A percentile compares a stretch with the other conserved stretches of the same genome.
These are phyloP conservation scores for Phylloporus gajari DNA, from an alignment of 1,284 basidiomycete species.

Conservation along the genomic window DNA sequence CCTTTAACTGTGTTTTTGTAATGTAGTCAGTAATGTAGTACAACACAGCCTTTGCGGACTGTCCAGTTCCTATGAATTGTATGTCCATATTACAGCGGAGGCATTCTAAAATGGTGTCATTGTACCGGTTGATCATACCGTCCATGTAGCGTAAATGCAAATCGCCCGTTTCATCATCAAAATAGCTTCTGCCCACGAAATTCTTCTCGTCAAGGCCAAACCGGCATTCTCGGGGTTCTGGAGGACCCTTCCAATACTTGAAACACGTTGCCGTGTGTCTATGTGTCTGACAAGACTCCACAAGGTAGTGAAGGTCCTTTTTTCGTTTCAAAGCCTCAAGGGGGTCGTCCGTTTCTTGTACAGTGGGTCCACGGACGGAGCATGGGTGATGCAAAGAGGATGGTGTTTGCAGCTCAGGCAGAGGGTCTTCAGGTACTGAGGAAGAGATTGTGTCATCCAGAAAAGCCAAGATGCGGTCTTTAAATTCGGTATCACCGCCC, in stretches of 20 bases:
- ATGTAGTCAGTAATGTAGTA: neutral
- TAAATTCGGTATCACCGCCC: neutral
- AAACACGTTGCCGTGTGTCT: neutral
- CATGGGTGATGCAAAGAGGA: neutral
- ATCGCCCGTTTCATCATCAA: neutral
- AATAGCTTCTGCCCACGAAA: neutral
- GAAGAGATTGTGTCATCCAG: neutral
- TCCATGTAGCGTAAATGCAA: neutral
- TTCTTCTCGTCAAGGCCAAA: neutral
- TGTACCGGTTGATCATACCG: neutral
- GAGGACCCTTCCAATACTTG: neutral
- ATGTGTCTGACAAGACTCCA: neutral
- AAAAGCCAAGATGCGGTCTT: neutral
- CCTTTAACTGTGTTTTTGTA: neutral
- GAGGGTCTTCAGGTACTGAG: neutral
- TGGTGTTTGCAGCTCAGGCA: neutral
- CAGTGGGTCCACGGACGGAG: neutral
- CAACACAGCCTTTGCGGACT: neutral
- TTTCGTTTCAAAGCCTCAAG: neutral
- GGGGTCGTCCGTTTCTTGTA: neutral
- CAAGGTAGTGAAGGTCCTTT: neutral
- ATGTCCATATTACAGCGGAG: neutral
- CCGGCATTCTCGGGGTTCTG: neutral
- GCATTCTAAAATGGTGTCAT: neutral
- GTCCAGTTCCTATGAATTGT: neutral